phyloP scores from a whole-genome alignment of 75 land plant species.

The Isoetes taiwanensis region DNA sequence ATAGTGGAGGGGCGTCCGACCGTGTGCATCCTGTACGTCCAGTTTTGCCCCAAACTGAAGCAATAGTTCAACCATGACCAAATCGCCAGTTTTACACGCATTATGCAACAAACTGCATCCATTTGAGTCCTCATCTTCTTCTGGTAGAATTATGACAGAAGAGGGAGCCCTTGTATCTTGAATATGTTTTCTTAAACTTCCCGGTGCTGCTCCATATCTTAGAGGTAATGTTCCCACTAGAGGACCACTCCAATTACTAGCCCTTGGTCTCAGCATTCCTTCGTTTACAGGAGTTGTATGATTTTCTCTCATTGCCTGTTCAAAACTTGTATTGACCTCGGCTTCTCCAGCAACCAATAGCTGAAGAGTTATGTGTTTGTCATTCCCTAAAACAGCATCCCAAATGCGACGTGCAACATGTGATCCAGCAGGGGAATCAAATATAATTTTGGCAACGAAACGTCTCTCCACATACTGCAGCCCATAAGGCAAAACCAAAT shows the following conservation, averaged over 20 bases:
- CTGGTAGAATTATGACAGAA: no score
- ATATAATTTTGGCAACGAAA: slow-evolving; percentile 31
- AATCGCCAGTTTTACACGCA: slow-evolving; percentile 66
- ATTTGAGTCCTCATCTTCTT: slow-evolving; percentile 35
- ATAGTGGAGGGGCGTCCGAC: slow-evolving; percentile 85
- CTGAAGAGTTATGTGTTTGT: slow-evolving; percentile 44
- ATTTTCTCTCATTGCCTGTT: slow-evolving; percentile 29
- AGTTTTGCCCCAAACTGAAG: slow-evolving; percentile 84
- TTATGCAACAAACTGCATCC: slow-evolving; percentile 80
- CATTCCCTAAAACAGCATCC: slow-evolving; percentile 71
- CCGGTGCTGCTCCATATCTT: slow-evolving; percentile 9
- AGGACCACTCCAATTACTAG: background rate
- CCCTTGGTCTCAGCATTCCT: slow-evolving; percentile 29
- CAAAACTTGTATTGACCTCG: slow-evolving; percentile 42
- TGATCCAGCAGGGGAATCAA: slow-evolving; percentile 8
- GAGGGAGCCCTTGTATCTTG: slow-evolving; percentile 6
- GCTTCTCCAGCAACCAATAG: slow-evolving; percentile 45
- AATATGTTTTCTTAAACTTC: no score
- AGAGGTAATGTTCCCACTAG: slow-evolving; percentile 5
- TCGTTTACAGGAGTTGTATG: slow-evolving; percentile 20
- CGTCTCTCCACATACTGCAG: slow-evolving; percentile 52
- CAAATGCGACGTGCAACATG: slow-evolving; percentile 36
- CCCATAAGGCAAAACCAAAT: no score
- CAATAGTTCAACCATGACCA: slow-evolving; percentile 66
- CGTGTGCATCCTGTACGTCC: slow-evolving; percentile 50